Conservation (phyloP, 2,329 filamentous ascomycete genomes). For the Dactylellina leptospora region DNA sequence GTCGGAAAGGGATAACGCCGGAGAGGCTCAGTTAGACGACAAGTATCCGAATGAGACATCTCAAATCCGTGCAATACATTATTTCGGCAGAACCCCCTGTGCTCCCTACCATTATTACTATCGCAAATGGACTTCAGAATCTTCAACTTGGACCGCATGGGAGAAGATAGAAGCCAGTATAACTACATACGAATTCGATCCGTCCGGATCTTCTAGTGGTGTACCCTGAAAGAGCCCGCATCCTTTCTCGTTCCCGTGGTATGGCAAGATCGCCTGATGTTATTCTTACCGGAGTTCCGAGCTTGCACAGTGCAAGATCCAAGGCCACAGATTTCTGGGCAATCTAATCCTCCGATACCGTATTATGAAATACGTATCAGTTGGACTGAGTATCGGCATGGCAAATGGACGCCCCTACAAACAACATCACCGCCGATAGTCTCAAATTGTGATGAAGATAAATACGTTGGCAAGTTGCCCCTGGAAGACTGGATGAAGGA, state of each 20-base stretch:
- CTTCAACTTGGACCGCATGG: conserved; percentile 54
- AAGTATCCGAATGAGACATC: not conserved
- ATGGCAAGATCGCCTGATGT: conserved; percentile 44
- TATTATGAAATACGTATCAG: not conserved
- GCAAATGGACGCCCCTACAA: conserved; percentile 1
- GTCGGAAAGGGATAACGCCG: not conserved
- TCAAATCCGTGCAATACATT: conserved; percentile 32
- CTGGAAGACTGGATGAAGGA: not conserved
- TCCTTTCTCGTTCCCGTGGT: conserved; percentile 53
- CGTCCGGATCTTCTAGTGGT: not conserved
- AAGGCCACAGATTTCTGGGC: not conserved
- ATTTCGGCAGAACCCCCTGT: conserved; percentile 52
- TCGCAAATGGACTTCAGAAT: conserved; percentile 9
- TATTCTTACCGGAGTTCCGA: conserved; percentile 54
- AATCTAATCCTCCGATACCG: not conserved
- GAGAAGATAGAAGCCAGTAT: conserved; percentile 55
- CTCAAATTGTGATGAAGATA: not conserved
- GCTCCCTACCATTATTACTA: conserved; percentile 54
- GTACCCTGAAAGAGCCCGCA: conserved; percentile 27
- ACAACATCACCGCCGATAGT: not conserved
- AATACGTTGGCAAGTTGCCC: not conserved
- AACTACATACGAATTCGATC: conserved; percentile 45
- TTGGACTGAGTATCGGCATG: conserved; percentile 1
- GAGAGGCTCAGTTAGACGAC: not conserved
- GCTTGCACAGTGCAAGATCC: not conserved